These are phyloP conservation scores for Teunomyces funiuensis DNA, from an alignment of 805 yeast genomes.

Conservation along the genomic window DNA sequence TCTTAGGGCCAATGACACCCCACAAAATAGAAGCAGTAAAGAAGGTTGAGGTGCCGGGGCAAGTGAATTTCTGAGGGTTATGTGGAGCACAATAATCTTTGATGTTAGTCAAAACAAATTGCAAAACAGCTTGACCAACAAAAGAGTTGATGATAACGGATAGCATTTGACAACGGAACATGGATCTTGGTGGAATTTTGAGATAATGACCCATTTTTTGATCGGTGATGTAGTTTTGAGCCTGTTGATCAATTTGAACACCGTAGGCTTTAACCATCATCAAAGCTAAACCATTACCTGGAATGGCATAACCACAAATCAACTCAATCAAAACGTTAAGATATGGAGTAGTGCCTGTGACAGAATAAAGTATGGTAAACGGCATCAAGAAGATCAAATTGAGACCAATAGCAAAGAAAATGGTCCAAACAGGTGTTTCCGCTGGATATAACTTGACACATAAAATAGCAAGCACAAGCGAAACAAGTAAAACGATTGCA, in stretches of 20 bases:
- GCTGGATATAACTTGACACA: constrained; percentile 10
- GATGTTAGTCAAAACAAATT: constrained; percentile 32
- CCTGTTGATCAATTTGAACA: constrained; percentile 28
- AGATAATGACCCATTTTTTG: constrained; percentile 32
- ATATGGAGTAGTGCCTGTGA: constrained; percentile 13
- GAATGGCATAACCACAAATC: constrained; percentile 26
- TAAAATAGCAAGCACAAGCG: constrained; percentile 22
- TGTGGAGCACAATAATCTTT: constrained; percentile 37
- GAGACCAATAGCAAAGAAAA: constrained; percentile 20
- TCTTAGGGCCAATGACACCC: constrained; percentile 58
- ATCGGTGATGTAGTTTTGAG: constrained; percentile 32
- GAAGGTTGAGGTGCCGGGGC: constrained; percentile 31
- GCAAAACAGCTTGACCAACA: constrained; percentile 26
- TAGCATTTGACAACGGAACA: constrained; percentile 25
- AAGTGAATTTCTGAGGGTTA: constrained; percentile 46
- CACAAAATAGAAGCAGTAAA: constrained; percentile 58
- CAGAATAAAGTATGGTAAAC: constrained; percentile 14
- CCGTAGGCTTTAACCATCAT: constrained; percentile 24
- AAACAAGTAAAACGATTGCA: constrained; percentile 21
- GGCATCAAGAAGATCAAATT: constrained; percentile 23
- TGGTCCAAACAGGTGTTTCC: constrained; percentile 24
- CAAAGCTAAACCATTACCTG: constrained; percentile 25
- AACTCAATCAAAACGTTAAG: constrained; percentile 21
- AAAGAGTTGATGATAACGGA: constrained; percentile 25
- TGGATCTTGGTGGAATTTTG: constrained; percentile 21